phyloP scores from a whole-genome alignment of 257 asterid species.

The Verbena officinalis region DNA sequence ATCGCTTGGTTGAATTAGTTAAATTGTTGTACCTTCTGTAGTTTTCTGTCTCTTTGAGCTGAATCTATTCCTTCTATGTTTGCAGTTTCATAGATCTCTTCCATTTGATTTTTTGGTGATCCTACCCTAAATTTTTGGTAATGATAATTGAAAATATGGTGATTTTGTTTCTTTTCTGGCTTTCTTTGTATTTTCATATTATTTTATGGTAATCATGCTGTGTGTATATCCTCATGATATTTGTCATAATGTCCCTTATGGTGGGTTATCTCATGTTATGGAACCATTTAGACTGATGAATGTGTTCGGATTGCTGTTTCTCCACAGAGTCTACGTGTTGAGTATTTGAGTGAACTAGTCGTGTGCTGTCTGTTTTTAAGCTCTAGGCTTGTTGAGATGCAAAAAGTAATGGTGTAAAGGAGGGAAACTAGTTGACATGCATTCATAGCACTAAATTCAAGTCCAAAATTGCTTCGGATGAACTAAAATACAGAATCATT shows the following conservation, averaged over 20 bases:
- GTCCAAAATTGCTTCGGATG: no score
- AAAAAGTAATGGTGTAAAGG: neutral
- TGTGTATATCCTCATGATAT: no score
- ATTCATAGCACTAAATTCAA: neutral
- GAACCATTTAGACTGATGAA: conserved; percentile 6
- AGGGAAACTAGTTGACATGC: conserved; percentile 9
- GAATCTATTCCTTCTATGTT: conserved; percentile 3
- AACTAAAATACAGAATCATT: conserved; percentile 12
- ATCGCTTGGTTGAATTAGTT: conserved; percentile 29
- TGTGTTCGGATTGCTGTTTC: conserved; percentile 7
- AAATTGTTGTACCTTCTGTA: conserved; percentile 6
- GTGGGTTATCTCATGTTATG: no score
- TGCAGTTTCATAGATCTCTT: conserved; percentile 17
- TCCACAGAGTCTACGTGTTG: neutral
- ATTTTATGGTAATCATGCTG: neutral
- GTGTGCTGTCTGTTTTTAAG: neutral
- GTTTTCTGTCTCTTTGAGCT: conserved; percentile 16
- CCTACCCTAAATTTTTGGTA: neutral
- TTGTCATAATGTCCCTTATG: no score
- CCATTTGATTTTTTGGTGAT: conserved; percentile 1
- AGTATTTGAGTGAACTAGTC: neutral
- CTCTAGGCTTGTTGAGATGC: conserved; percentile 11
- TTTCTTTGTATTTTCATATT: neutral
- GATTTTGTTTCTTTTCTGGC: conserved; percentile 1
- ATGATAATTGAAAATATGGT: conserved; percentile 8